phyloP scores from a whole-genome alignment of 495 filamentous ascomycete genomes.

The Podospora appendiculata region DNA sequence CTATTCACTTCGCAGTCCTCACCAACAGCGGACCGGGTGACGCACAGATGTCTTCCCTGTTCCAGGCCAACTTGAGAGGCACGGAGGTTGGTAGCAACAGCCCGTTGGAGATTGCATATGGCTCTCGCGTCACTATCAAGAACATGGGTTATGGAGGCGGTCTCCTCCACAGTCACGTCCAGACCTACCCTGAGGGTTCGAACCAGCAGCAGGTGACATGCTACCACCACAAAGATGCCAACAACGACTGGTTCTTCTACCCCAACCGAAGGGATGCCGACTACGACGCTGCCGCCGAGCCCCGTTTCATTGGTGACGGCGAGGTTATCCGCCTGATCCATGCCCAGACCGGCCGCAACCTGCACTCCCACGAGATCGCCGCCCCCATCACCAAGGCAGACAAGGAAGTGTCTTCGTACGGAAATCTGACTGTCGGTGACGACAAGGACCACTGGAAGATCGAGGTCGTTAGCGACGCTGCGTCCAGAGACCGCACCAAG shows the following conservation, averaged over 20 bases:
- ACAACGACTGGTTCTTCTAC: conserved; percentile 99
- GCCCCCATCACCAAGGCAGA: conserved; percentile 87
- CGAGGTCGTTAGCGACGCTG: conserved; percentile 84
- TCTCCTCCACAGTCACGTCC: conserved; percentile 94
- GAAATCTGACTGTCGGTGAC: conserved; percentile 93
- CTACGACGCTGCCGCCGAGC: conserved; percentile 61
- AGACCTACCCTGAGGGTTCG: conserved; percentile 91
- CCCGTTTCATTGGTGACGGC: conserved; percentile 68
- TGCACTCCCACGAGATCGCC: conserved; percentile 84
- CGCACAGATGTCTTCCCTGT: conserved; percentile 98
- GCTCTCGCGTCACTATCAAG: conserved; percentile 88
- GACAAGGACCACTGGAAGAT: conserved; percentile 97
- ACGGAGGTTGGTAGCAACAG: conserved; percentile 92
- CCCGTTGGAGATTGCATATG: conserved; percentile 81
- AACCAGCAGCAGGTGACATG: conserved; percentile 94
- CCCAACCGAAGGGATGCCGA: conserved; percentile 71
- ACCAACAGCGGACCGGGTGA: conserved; percentile 94
- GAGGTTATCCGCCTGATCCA: conserved; percentile 84
- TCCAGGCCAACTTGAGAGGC: conserved; percentile 91
- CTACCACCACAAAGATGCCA: conserved; percentile 98
- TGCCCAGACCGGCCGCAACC: conserved; percentile 89
- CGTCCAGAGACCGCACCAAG: conserved; percentile 75
- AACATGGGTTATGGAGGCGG: conserved; percentile 99
- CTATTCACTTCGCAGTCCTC: conserved; percentile 82
- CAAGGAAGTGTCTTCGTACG: conserved; percentile 89